Evolutionary conservation across 2,329 filamentous ascomycete species (phyloP).

Genomic region (Ophiostoma sp.): DNA sequence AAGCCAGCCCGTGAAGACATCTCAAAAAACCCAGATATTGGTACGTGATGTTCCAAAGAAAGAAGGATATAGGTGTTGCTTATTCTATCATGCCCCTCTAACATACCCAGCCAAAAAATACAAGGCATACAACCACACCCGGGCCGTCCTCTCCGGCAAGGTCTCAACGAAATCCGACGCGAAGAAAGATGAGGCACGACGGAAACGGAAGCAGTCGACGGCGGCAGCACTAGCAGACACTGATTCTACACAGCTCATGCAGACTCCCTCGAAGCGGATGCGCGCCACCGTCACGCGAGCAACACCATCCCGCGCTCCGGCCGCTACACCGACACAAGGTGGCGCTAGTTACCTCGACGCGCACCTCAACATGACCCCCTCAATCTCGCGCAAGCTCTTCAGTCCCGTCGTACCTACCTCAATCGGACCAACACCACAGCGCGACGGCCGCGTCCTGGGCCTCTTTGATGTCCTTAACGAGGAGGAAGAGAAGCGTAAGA

Average conservation of each 20-base stretch:
- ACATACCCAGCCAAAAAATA: slow-evolving; percentile 64
- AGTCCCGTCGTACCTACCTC: slow-evolving; percentile 59
- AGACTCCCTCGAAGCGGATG: slow-evolving; percentile 46
- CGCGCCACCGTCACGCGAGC: not conserved
- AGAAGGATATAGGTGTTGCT: too few relatives aligned
- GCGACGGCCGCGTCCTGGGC: slow-evolving; percentile 73
- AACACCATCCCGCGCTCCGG: slow-evolving; percentile 35
- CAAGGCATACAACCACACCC: slow-evolving; percentile 70
- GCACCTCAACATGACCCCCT: slow-evolving; percentile 49
- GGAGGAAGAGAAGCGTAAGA: slow-evolving; percentile 42
- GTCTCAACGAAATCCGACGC: slow-evolving; percentile 36
- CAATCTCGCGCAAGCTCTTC: slow-evolving; percentile 59
- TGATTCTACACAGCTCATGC: slow-evolving; percentile 35
- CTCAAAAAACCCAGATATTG: slow-evolving; percentile 69
- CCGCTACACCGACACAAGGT: not conserved
- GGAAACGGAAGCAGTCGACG: slow-evolving; percentile 43
- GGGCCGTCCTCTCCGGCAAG: slow-evolving; percentile 56
- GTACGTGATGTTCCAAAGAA: slow-evolving; percentile 48
- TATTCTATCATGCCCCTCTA: not conserved
- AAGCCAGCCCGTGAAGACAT: slow-evolving; percentile 76
- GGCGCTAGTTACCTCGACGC: slow-evolving; percentile 34
- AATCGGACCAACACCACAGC: slow-evolving; percentile 77
- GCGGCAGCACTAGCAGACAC: slow-evolving; percentile 34
- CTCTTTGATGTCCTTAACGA: slow-evolving; percentile 70
- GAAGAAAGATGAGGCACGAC: slow-evolving; percentile 32